Evolutionary conservation across 768 basidiomycete genomes (phyloP).

Genomic region (Atractiella rhizophila): DNA sequence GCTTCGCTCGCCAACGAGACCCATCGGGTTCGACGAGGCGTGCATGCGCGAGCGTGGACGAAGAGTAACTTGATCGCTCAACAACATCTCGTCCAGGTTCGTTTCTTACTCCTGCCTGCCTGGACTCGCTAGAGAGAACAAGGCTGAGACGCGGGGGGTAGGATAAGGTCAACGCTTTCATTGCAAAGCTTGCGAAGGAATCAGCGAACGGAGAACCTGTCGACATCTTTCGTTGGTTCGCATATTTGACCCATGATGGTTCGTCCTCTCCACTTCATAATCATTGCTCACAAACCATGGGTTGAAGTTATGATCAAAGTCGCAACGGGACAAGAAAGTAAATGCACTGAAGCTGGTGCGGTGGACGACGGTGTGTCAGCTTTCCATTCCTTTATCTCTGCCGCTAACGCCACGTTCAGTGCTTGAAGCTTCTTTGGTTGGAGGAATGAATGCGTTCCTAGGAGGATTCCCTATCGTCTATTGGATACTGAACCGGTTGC

Average conservation of each 20-base stretch:
- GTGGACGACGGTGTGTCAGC: neutral
- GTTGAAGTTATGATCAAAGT: neutral
- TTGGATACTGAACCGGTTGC: neutral
- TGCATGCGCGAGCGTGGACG: conserved; percentile 1
- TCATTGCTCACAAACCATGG: neutral
- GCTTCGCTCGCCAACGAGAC: too few relatives aligned
- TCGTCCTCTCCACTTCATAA: neutral
- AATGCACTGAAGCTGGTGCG: neutral
- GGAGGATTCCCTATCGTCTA: neutral
- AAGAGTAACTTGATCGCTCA: neutral
- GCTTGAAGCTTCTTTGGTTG: conserved; percentile 1
- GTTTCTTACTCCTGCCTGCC: neutral
- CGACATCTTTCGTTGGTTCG: neutral
- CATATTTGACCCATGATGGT: neutral
- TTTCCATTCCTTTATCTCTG: too few relatives aligned
- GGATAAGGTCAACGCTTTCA: conserved; percentile 1
- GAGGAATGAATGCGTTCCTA: neutral
- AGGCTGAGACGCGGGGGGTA: neutral
- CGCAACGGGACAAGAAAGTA: neutral
- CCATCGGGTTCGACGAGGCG: neutral
- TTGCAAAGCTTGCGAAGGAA: neutral
- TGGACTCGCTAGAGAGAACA: too few relatives aligned
- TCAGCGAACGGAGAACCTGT: neutral
- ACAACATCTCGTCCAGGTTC: conserved; percentile 1
- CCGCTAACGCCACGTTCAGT: too few relatives aligned